These are phyloP conservation scores for Peniophora sp. DNA, from an alignment of 1,284 basidiomycete genomes.

Conservation along the genomic window DNA sequence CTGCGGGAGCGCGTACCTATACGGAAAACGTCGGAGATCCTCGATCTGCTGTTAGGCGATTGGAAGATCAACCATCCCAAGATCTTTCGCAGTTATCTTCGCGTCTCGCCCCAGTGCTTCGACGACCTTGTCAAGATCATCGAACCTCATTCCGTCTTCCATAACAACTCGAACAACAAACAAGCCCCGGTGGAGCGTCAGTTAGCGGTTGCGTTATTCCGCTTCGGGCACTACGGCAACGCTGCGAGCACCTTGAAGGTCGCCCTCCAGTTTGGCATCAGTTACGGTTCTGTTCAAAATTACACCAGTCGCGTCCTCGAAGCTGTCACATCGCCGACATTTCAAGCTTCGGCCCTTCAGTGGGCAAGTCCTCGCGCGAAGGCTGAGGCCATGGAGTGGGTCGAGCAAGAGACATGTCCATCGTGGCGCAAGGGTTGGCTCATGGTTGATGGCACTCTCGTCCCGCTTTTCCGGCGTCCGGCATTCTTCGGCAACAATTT, in stretches of 20 bases:
- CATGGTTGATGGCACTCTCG: no score
- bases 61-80: slow-evolving; percentile 10
- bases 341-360: no score
- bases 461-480: no score
- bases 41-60: slow-evolving; percentile 3
- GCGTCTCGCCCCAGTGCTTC: slow-evolving; percentile 19
- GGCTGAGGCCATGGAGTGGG: not conserved
- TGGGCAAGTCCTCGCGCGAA: not conserved
- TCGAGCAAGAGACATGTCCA: no score
- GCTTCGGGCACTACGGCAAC: slow-evolving; percentile 27
- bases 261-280: slow-evolving; percentile 15
- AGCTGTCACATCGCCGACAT: no score
- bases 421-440: no score
- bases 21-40: not conserved
- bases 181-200: slow-evolving; percentile 23
- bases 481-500: no score
- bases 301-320: no score
- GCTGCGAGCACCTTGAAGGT: slow-evolving; percentile 14
- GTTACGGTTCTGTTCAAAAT: slow-evolving; percentile 20
- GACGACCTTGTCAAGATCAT: slow-evolving; percentile 15
- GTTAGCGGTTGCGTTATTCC: slow-evolving; percentile 24
- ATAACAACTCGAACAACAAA: slow-evolving; percentile 17
- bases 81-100: slow-evolving; percentile 16
- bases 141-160: slow-evolving; percentile 19
- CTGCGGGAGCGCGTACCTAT: not conserved